Evolutionary conservation across 2,329 filamentous ascomycete species (phyloP).

Genomic region (Leptographium flavum): DNA sequence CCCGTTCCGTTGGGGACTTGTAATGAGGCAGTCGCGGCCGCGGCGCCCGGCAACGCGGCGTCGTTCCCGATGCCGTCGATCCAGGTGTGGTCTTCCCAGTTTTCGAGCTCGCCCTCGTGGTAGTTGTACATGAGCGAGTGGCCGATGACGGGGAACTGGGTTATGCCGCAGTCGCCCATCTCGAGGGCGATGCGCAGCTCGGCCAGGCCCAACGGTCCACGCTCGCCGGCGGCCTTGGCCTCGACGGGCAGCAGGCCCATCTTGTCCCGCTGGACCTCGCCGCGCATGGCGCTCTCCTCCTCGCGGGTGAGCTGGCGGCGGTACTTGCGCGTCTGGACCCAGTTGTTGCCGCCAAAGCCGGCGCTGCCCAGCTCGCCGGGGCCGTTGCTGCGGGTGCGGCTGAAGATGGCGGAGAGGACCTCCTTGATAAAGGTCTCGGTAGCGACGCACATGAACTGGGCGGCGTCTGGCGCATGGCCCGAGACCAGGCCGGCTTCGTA

Average conservation of each 20-base stretch:
- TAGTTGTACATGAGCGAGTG: constrained; percentile 57
- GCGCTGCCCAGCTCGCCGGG: constrained; percentile 47
- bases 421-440: constrained; percentile 56
- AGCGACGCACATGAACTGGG: constrained; percentile 49
- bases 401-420: constrained; percentile 47
- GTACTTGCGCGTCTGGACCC: constrained; percentile 71
- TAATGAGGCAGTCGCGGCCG: background rate
- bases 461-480: constrained; percentile 45
- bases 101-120: constrained; percentile 62
- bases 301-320: constrained; percentile 60
- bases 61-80: constrained; percentile 23
- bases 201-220: constrained; percentile 59
- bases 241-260: constrained; percentile 70
- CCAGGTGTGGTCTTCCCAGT: constrained; percentile 46
- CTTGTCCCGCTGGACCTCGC: constrained; percentile 60
- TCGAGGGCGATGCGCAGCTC: constrained; percentile 66
- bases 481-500: constrained; percentile 49
- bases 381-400: constrained; percentile 49
- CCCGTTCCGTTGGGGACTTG: background rate
- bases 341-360: constrained; percentile 51
- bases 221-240: constrained; percentile 57
- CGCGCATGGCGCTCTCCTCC: constrained; percentile 57
- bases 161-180: constrained; percentile 61
- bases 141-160: constrained; percentile 62
- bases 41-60: background rate